Evolutionary conservation across 805 yeast species (phyloP).

Genomic region (Candida tammaniensis): DNA sequence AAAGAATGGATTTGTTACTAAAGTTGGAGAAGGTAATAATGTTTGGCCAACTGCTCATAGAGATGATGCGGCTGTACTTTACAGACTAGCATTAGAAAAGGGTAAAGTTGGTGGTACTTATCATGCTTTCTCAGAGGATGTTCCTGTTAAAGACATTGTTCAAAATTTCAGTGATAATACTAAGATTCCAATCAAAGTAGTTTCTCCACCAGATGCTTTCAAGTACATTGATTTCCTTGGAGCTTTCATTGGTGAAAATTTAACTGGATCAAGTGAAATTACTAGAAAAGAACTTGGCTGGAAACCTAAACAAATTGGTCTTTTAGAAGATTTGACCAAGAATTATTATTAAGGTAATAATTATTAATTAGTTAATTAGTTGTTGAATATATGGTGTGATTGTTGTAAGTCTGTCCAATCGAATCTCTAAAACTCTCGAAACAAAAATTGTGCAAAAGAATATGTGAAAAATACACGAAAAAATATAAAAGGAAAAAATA

Average conservation of each 20-base stretch:
- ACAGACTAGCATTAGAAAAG: slow-evolving; percentile 9
- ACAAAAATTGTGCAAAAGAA: too few species aligned
- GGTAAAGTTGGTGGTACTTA: slow-evolving; percentile 9
- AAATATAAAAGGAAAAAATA: too few species aligned
- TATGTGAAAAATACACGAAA: too few species aligned
- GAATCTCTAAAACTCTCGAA: too few species aligned
- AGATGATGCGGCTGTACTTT: slow-evolving; percentile 32
- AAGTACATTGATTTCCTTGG: slow-evolving; percentile 11
- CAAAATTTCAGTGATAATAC: slow-evolving; percentile 18
- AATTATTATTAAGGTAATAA: not conserved
- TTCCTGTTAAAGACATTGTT: slow-evolving; percentile 22
- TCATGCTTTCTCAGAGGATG: slow-evolving; percentile 15
- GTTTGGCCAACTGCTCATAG: slow-evolving; percentile 30
- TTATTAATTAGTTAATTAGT: too few species aligned
- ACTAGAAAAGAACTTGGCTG: slow-evolving; percentile 22
- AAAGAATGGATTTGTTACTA: slow-evolving; percentile 27
- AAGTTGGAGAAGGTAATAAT: slow-evolving; percentile 28
- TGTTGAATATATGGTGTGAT: too few species aligned
- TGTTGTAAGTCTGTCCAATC: too few species aligned
- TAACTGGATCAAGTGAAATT: slow-evolving; percentile 13
- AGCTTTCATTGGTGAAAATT: not conserved
- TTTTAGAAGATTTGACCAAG: not conserved
- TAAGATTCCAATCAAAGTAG: slow-evolving; percentile 12
- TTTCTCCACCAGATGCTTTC: slow-evolving; percentile 13
- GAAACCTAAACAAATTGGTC: slow-evolving; percentile 17